Conservation (phyloP, 2,329 filamentous ascomycete genomes). For the Aspergillus calidoustus region DNA sequence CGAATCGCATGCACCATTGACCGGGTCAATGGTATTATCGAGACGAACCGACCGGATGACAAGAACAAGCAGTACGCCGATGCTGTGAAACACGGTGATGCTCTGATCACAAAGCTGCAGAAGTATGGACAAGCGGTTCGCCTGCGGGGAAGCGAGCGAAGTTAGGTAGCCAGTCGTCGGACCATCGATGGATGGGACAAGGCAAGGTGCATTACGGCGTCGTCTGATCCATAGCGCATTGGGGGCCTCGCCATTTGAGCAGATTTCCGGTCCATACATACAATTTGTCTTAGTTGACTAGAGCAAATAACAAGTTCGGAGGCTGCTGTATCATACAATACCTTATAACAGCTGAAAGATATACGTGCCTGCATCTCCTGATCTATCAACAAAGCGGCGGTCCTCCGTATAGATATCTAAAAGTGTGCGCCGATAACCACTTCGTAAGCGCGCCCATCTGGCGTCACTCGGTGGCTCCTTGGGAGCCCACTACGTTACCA, state of each 20-base stretch:
- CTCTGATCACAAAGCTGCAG: conserved; percentile 97
- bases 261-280: conserved; percentile 16
- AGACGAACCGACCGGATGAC: conserved; percentile 96
- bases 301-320: conserved; percentile 26
- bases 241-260: conserved; percentile 5
- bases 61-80: conserved; percentile 99
- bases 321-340: conserved; percentile 32
- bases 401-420: not conserved
- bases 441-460: not conserved
- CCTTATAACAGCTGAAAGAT: conserved; percentile 24
- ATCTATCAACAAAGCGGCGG: not conserved
- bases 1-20: conserved; percentile 97
- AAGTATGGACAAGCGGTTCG: conserved; percentile 98
- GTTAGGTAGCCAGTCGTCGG: conserved; percentile 50
- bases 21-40: conserved; percentile 93
- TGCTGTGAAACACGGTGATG: conserved; percentile 95
- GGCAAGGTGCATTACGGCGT: conserved; percentile 7
- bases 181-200: conserved; percentile 5
- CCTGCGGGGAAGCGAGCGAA: conserved; percentile 90
- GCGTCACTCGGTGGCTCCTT: not conserved
- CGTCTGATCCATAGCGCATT: conserved; percentile 12
- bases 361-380: conserved; percentile 14
- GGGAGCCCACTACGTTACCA: not conserved
- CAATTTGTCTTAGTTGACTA: conserved; percentile 21
- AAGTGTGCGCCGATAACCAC: conserved; percentile 2